Conservation (phyloP, 768 basidiomycete species). For the Pleurotus tuber-regium region DNA sequence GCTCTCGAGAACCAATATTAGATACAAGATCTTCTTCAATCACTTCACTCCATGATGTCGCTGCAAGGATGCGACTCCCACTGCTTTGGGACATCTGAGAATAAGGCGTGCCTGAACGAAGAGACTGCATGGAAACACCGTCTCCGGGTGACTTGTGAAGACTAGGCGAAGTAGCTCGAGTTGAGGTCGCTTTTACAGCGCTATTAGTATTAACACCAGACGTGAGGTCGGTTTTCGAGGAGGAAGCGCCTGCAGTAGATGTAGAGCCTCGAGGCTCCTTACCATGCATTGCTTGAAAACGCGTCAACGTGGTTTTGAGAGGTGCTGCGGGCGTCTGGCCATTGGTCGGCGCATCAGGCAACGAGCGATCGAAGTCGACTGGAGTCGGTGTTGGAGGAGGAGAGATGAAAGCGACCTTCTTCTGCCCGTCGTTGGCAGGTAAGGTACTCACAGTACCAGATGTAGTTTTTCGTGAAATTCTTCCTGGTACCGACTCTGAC, state of each 20-base stretch:
- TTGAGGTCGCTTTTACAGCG: slow-evolving; percentile 51
- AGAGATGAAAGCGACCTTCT: slow-evolving; percentile 88
- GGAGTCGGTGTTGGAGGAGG: slow-evolving; percentile 65
- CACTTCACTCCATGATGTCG: slow-evolving; percentile 88
- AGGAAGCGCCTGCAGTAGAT: slow-evolving; percentile 53
- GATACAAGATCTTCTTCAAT: slow-evolving; percentile 93
- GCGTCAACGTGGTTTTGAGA: slow-evolving; percentile 68
- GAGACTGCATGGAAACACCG: slow-evolving; percentile 51
- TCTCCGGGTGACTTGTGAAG: slow-evolving; percentile 45
- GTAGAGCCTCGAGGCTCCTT: slow-evolving; percentile 70
- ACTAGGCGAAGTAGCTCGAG: slow-evolving; percentile 63
- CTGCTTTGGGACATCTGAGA: slow-evolving; percentile 70
- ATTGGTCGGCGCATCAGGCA: slow-evolving; percentile 43
- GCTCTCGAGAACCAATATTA: slow-evolving; percentile 89
- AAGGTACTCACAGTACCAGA: slow-evolving; percentile 25
- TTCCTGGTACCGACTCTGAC: slow-evolving; percentile 27
- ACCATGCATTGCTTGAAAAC: slow-evolving; percentile 72
- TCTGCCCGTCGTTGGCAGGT: slow-evolving; percentile 51
- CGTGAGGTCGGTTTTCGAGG: slow-evolving; percentile 62
- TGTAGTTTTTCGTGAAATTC: slow-evolving; percentile 34
- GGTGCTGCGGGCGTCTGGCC: slow-evolving; percentile 30
- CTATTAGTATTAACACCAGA: slow-evolving; percentile 35
- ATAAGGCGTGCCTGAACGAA: slow-evolving; percentile 81
- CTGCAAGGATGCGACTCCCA: slow-evolving; percentile 72
- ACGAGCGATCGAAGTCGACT: slow-evolving; percentile 48